Evolutionary conservation across 2,329 filamentous ascomycete species (phyloP).

Genomic region (Xylariomycetidae sp.): DNA sequence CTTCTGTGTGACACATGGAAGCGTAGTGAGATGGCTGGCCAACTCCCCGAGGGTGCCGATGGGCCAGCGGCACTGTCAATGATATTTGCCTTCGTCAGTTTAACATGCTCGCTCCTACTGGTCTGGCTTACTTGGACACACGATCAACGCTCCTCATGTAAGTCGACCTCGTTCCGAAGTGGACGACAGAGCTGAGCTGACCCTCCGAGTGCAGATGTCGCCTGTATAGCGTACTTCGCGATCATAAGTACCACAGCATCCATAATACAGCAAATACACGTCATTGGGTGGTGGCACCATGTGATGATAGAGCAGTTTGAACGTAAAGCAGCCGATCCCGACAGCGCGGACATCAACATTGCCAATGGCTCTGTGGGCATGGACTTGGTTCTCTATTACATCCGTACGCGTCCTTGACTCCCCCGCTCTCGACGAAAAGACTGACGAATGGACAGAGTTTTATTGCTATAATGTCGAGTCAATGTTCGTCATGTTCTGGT

Average conservation of each 20-base stretch:
- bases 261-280: conserved; percentile 18
- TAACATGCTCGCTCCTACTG: conserved; percentile 9
- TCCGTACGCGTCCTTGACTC: conserved; percentile 12
- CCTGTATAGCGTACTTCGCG: conserved; percentile 15
- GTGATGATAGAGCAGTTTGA: conserved; percentile 11
- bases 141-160: conserved; percentile 19
- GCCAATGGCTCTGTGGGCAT: conserved; percentile 18
- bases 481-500: conserved; percentile 20
- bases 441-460: conserved; percentile 12
- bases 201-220: conserved; percentile 12
- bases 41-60: conserved; percentile 13
- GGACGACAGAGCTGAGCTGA: too few species aligned
- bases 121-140: conserved; percentile 22
- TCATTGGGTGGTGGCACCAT: conserved; percentile 12
- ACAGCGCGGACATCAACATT: conserved; percentile 15
- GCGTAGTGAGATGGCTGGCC: conserved; percentile 8
- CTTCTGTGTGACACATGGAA: too few species aligned
- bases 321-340: conserved; percentile 10
- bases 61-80: conserved; percentile 11
- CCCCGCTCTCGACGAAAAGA: too few species aligned
- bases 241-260: conserved; percentile 16
- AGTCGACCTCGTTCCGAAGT: conserved; percentile 2
- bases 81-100: conserved; percentile 7
- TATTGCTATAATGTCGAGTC: conserved; percentile 18
- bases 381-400: conserved; percentile 19